These are phyloP conservation scores for Phialophora verrucosa DNA, from an alignment of 2,329 filamentous ascomycete species.

Conservation along the genomic window DNA sequence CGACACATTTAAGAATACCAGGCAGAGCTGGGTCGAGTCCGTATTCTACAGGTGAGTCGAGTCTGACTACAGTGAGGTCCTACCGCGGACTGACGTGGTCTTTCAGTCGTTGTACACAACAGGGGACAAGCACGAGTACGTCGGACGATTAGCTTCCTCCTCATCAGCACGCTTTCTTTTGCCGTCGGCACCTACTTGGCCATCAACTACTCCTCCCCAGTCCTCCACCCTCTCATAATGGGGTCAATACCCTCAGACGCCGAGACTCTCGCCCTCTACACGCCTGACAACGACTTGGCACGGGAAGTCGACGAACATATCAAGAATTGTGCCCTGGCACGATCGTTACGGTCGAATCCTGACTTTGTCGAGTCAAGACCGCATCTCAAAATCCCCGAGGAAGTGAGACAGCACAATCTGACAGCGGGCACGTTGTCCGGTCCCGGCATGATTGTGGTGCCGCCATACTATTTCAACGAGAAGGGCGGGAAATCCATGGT, in stretches of 20 bases:
- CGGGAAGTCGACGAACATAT: slow-evolving; percentile 74
- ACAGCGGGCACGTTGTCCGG: slow-evolving; percentile 81
- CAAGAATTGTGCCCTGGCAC: slow-evolving; percentile 73
- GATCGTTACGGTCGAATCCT: slow-evolving; percentile 69
- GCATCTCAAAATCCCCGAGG: slow-evolving; percentile 80
- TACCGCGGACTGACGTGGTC: slow-evolving; percentile 6
- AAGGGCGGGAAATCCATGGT: slow-evolving; percentile 71
- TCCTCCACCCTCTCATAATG: slow-evolving; percentile 43
- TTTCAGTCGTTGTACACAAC: slow-evolving; percentile 39
- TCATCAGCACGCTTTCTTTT: slow-evolving; percentile 39
- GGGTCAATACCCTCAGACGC: slow-evolving; percentile 65
- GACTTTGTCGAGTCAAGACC: slow-evolving; percentile 78
- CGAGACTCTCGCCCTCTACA: slow-evolving; percentile 73
- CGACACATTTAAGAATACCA: background rate
- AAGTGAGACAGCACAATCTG: slow-evolving; percentile 73
- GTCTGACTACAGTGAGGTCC: background rate
- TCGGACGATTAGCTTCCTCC: slow-evolving; percentile 34
- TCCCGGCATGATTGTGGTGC: slow-evolving; percentile 75
- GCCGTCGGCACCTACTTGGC: slow-evolving; percentile 35
- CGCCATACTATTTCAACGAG: slow-evolving; percentile 78
- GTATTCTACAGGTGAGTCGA: slow-evolving; percentile 31
- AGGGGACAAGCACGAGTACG: slow-evolving; percentile 34
- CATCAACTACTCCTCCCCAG: slow-evolving; percentile 35
- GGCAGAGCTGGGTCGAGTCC: background rate
- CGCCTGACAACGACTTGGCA: slow-evolving; percentile 58